Conservation (phyloP, 768 basidiomycete species). For the Cyathus striatus region DNA sequence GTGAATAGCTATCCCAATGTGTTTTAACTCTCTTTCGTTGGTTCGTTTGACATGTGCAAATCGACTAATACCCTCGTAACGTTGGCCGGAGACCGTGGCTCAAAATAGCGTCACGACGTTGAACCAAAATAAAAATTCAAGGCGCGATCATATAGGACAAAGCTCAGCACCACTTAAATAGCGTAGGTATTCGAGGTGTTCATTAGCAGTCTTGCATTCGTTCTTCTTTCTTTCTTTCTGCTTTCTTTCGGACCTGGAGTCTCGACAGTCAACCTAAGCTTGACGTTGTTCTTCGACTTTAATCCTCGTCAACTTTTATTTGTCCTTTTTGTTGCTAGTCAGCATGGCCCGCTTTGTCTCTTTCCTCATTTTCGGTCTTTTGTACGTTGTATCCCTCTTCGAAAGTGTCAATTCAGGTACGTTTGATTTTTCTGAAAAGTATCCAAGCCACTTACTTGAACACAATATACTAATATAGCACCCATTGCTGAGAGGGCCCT, state of each 20-base stretch:
- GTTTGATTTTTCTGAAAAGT: not conserved
- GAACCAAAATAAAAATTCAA: too few species aligned
- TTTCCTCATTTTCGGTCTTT: constrained; percentile 7
- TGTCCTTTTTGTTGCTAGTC: constrained; percentile 1
- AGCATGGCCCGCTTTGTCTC: constrained; percentile 16
- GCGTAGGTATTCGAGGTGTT: too few species aligned
- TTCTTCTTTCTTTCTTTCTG: not conserved
- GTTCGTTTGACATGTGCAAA: too few species aligned
- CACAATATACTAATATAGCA: not conserved
- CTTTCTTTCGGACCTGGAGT: constrained; percentile 11
- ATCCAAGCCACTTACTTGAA: not conserved
- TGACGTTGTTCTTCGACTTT: constrained; percentile 3
- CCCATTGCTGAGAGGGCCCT: constrained; percentile 3
- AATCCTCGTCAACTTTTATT: constrained; percentile 1
- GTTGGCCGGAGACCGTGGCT: too few species aligned
- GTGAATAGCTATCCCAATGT: too few species aligned
- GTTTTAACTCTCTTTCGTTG: too few species aligned
- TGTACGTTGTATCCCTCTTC: constrained; percentile 1
- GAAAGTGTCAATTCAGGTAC: not conserved
- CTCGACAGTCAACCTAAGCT: constrained; percentile 12
- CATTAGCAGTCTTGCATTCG: too few species aligned
- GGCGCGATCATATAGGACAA: too few species aligned
- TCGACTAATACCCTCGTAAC: too few species aligned
- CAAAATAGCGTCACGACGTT: too few species aligned
- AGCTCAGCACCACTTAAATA: too few species aligned